phyloP scores from a whole-genome alignment of 306 rosid genomes.

The Pterocarpus macrocarpus region DNA sequence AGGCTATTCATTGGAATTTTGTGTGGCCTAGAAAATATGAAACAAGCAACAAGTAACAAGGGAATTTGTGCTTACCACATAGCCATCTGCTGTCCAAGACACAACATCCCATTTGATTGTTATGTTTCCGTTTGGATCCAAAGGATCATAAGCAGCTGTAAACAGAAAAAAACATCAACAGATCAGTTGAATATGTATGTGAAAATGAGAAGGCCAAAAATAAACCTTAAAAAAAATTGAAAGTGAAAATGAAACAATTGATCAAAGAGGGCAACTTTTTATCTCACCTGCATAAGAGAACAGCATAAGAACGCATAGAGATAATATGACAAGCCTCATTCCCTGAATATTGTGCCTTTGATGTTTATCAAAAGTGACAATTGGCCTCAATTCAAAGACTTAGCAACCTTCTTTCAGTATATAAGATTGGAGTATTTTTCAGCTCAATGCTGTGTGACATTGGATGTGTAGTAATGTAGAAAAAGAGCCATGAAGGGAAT shows the following conservation, averaged over 20 bases:
- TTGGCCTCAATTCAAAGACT: background rate
- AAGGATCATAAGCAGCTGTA: slow-evolving; percentile 88
- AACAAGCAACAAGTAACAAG: slow-evolving; percentile 27
- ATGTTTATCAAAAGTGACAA: slow-evolving; percentile 26
- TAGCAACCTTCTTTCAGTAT: slow-evolving; percentile 24
- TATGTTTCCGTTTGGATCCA: slow-evolving; percentile 96
- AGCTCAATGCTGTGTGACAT: slow-evolving; percentile 37
- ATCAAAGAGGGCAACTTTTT: background rate
- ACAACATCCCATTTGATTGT: slow-evolving; percentile 93
- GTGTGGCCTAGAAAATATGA: slow-evolving; percentile 5
- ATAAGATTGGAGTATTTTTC: slow-evolving; percentile 33
- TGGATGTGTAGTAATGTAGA: slow-evolving; percentile 43
- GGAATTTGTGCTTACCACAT: slow-evolving; percentile 68
- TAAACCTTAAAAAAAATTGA: too few relatives aligned
- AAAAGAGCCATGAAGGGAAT: slow-evolving; percentile 44
- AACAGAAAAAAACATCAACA: slow-evolving; percentile 45
- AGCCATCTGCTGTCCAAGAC: slow-evolving; percentile 98
- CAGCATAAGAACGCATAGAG: slow-evolving; percentile 54
- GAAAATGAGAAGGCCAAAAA: background rate
- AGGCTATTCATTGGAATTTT: background rate
- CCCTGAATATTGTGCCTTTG: slow-evolving; percentile 35
- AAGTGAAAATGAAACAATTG: slow-evolving; percentile 14
- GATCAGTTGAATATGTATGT: slow-evolving; percentile 11
- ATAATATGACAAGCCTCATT: slow-evolving; percentile 67
- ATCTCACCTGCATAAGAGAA: slow-evolving; percentile 70